These are phyloP conservation scores for Fragaria vesca DNA, from an alignment of 306 rosid species.

Conservation along the genomic window DNA sequence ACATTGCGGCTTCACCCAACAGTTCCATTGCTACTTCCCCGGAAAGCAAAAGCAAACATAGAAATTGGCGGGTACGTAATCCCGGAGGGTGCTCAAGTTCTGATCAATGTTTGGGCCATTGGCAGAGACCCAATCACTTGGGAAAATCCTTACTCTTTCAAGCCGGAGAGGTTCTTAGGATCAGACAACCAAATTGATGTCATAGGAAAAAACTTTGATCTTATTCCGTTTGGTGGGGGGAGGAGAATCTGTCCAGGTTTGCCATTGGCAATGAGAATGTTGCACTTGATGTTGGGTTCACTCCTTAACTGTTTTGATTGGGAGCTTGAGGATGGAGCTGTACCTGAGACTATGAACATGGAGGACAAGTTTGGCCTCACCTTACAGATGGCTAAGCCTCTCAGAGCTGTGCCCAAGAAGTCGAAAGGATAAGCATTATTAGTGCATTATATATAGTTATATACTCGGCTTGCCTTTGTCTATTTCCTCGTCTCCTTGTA, in stretches of 20 bases:
- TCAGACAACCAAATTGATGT: constrained; percentile 7
- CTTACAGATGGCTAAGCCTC: no score
- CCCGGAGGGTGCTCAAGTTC: neutral
- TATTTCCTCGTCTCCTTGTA: no score
- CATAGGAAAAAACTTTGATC: constrained; percentile 30
- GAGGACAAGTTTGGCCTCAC: no score
- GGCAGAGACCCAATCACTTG: constrained; percentile 19
- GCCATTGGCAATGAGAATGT: constrained; percentile 33
- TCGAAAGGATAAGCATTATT: no score
- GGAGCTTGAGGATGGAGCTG: no score
- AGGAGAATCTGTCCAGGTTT: constrained; percentile 43
- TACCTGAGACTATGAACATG: no score
- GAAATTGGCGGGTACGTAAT: neutral
- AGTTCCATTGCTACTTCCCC: neutral
- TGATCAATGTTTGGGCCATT: constrained; percentile 12
- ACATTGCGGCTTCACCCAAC: constrained; percentile 1
- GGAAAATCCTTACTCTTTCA: constrained; percentile 19
- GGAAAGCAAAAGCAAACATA: neutral
- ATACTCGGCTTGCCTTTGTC: no score
- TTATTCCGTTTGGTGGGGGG: constrained; percentile 43
- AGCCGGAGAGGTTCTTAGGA: constrained; percentile 29
- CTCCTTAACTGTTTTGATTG: no score
- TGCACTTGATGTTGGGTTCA: neutral
- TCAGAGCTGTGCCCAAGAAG: no score
- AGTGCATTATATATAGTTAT: no score